These are phyloP conservation scores for Fibroporia radiculosa DNA, from an alignment of 768 basidiomycete genomes.

Conservation along the genomic window DNA sequence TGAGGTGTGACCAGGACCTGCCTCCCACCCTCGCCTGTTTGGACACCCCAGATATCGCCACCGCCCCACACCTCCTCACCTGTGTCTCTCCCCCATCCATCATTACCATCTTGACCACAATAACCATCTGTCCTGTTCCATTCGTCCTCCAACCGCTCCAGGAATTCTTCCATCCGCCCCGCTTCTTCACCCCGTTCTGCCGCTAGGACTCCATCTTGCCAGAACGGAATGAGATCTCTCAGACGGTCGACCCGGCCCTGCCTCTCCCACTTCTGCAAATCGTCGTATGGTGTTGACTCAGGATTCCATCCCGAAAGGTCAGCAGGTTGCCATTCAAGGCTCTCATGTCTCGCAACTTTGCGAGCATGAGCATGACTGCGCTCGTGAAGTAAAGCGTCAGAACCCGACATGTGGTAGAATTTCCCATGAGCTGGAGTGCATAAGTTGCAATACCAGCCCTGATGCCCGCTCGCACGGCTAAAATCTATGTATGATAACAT, in stretches of 20 bases:
- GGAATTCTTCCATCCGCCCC: constrained; percentile 37
- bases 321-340: constrained; percentile 3
- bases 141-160: constrained; percentile 30
- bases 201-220: constrained; percentile 41
- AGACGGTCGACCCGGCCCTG: constrained; percentile 3
- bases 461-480: constrained; percentile 9
- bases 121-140: constrained; percentile 1
- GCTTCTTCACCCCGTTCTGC: constrained; percentile 36
- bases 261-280: constrained; percentile 6
- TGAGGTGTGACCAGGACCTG: not conserved
- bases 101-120: constrained; percentile 5
- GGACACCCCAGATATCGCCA: not conserved
- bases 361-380: constrained; percentile 14
- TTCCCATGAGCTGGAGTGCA: constrained; percentile 13
- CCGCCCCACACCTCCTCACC: constrained; percentile 3
- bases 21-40: not conserved
- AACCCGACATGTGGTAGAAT: constrained; percentile 18
- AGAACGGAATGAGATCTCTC: constrained; percentile 43
- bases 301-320: constrained; percentile 1
- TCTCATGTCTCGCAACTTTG: constrained; percentile 8
- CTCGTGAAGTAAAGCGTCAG: constrained; percentile 28
- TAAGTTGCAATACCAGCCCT: constrained; percentile 26
- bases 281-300: not conserved
- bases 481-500: too few relatives aligned
- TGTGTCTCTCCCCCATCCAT: constrained; percentile 1